A percentile compares a stretch with the other conserved stretches of the same genome.
These are phyloP conservation scores for Neurospora terricola DNA, from an alignment of 495 filamentous ascomycete genomes.

Conservation along the genomic window DNA sequence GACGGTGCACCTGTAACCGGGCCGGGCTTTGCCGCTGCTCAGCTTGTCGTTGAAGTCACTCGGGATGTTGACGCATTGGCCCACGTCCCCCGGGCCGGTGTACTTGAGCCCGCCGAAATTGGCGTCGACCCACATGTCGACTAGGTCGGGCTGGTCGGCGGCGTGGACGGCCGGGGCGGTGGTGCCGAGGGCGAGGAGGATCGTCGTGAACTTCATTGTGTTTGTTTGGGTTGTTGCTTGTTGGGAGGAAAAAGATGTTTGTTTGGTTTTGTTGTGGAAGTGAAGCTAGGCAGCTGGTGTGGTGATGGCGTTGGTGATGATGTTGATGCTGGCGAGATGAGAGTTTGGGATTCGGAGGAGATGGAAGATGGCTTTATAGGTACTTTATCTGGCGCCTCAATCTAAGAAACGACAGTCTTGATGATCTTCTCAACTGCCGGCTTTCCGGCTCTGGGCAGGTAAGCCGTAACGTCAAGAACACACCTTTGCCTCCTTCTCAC, in stretches of 20 bases:
- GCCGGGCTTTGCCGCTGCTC: slow-evolving; percentile 5
- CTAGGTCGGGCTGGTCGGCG: background rate
- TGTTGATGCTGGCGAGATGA: background rate
- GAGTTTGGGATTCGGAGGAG: background rate
- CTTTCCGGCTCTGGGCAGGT: background rate
- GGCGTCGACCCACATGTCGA: slow-evolving; percentile 16
- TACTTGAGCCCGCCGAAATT: slow-evolving; percentile 39
- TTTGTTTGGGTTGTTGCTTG: background rate
- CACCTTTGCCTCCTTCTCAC: background rate
- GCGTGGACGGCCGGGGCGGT: background rate
- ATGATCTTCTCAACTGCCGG: background rate
- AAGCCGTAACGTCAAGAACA: background rate
- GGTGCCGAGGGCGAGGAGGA: slow-evolving; percentile 1
- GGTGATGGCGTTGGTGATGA: background rate
- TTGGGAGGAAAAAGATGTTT: background rate
- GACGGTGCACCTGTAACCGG: slow-evolving; percentile 8
- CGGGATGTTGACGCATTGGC: slow-evolving; percentile 9
- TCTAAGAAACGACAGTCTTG: background rate
- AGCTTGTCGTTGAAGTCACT: slow-evolving; percentile 8
- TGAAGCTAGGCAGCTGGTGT: background rate
- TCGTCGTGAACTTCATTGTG: slow-evolving; percentile 10
- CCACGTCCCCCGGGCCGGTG: slow-evolving; percentile 6
- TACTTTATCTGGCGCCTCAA: background rate
- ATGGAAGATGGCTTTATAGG: background rate
- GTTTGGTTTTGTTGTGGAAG: background rate